phyloP scores from a whole-genome alignment of 768 basidiomycete species.

The Russula ochroleuca region DNA sequence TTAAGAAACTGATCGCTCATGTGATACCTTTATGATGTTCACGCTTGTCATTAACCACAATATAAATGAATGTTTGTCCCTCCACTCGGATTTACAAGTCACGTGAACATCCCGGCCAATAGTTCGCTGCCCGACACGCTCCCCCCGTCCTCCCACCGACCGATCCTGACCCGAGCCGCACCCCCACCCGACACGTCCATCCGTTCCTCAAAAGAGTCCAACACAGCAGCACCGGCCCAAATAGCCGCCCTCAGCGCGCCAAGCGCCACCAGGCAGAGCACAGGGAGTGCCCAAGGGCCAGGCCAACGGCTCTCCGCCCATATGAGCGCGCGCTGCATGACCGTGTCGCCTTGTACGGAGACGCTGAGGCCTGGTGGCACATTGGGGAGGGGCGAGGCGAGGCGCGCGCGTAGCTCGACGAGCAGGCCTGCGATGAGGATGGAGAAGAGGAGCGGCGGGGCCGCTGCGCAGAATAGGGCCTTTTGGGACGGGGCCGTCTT shows the following conservation, averaged over 20 bases:
- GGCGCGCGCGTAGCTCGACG: slow-evolving; percentile 10
- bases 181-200: neutral
- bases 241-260: neutral
- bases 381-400: slow-evolving; percentile 8
- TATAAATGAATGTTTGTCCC: neutral
- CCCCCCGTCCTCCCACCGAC: slow-evolving; percentile 21
- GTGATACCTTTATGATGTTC: neutral
- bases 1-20: neutral
- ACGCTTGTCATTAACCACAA: neutral
- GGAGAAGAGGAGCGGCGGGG: slow-evolving; percentile 13
- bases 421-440: slow-evolving; percentile 13
- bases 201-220: neutral
- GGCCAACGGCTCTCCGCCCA: slow-evolving; percentile 22
- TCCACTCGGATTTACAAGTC: neutral
- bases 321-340: slow-evolving; percentile 13
- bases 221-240: neutral
- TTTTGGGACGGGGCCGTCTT: neutral
- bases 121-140: slow-evolving; percentile 20
- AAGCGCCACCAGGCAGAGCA: slow-evolving; percentile 4
- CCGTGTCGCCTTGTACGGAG: neutral
- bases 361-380: neutral
- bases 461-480: slow-evolving; percentile 4
- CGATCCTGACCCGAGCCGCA: slow-evolving; percentile 9
- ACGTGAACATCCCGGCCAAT: slow-evolving; percentile 19
- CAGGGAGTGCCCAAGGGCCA: slow-evolving; percentile 13